phyloP scores from a whole-genome alignment of 2,329 filamentous ascomycete genomes.

The Colletotrichum cordylinicola region DNA sequence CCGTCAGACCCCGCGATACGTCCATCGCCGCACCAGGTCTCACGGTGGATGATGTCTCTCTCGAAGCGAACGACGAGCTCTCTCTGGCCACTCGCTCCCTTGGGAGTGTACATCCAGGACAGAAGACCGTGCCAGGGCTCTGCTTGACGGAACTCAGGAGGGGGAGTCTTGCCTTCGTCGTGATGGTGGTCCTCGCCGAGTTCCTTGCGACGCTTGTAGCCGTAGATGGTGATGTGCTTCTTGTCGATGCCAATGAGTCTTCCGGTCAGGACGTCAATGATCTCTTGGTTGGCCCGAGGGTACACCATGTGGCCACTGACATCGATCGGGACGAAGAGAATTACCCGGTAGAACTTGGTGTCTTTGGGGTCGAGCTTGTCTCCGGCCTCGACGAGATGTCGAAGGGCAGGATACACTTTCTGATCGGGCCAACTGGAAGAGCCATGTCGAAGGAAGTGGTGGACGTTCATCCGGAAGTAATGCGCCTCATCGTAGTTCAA shows the following conservation, averaged over 20 bases:
- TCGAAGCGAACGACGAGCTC: conserved; percentile 18
- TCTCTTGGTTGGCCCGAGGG: background rate
- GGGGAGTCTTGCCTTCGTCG: background rate
- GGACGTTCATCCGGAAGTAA: conserved; percentile 11
- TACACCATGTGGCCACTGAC: background rate
- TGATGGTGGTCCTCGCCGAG: background rate
- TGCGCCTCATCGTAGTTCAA: background rate
- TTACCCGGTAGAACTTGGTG: conserved; percentile 5
- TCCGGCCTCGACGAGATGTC: background rate
- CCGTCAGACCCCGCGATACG: background rate
- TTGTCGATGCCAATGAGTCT: background rate
- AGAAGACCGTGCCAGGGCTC: conserved; percentile 9
- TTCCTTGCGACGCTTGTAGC: background rate
- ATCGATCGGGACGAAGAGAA: background rate
- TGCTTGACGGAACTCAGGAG: background rate
- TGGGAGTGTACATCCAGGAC: conserved; percentile 16
- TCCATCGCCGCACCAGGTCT: conserved; percentile 16
- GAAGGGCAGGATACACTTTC: background rate
- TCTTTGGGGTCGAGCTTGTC: background rate
- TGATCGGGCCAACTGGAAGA: background rate
- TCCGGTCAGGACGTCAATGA: background rate
- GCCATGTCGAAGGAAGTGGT: conserved; percentile 3
- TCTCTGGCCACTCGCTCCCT: background rate
- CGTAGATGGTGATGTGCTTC: background rate
- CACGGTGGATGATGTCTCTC: conserved; percentile 31